These are phyloP conservation scores for Cyanidium caldarium DNA, from an alignment of 23 red algal species.

Conservation along the genomic window DNA sequence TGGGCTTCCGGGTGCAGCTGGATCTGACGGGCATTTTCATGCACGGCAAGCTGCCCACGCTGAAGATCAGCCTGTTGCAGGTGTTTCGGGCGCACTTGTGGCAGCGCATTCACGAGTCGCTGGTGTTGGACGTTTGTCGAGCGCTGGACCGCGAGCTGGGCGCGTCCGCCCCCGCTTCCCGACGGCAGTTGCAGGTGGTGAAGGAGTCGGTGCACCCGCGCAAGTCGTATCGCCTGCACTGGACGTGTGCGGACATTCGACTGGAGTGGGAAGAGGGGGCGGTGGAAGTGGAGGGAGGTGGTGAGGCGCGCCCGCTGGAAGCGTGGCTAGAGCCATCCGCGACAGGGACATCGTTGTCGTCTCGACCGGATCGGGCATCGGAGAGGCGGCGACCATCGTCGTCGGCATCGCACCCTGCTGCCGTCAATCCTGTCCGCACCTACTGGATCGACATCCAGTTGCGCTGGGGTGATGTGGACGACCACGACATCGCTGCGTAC, in stretches of 20 bases:
- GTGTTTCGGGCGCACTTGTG: conserved; percentile 96
- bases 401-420: no score
- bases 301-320: conserved; percentile 1
- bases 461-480: conserved; percentile 94
- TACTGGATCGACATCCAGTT: conserved; percentile 99
- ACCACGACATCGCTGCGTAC: conserved; percentile 79
- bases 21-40: conserved; percentile 99
- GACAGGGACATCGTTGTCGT: no score
- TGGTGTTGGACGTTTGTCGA: conserved; percentile 78
- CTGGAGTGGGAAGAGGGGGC: conserved; percentile 46
- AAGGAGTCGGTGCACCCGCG: conserved; percentile 96
- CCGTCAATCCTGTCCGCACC: no score
- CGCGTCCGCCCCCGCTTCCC: conserved; percentile 50
- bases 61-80: conserved; percentile 91
- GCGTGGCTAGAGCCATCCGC: no score
- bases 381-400: no score
- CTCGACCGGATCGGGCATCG: not conserved
- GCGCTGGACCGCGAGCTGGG: conserved; percentile 79
- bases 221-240: conserved; percentile 99
- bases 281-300: conserved; percentile 19
- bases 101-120: conserved; percentile 97
- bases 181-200: conserved; percentile 8
- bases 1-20: conserved; percentile 95
- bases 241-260: conserved; percentile 80
- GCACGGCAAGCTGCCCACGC: conserved; percentile 90